phyloP scores from a whole-genome alignment of 2,329 filamentous ascomycete species.

The Mycosphaerella sp. region DNA sequence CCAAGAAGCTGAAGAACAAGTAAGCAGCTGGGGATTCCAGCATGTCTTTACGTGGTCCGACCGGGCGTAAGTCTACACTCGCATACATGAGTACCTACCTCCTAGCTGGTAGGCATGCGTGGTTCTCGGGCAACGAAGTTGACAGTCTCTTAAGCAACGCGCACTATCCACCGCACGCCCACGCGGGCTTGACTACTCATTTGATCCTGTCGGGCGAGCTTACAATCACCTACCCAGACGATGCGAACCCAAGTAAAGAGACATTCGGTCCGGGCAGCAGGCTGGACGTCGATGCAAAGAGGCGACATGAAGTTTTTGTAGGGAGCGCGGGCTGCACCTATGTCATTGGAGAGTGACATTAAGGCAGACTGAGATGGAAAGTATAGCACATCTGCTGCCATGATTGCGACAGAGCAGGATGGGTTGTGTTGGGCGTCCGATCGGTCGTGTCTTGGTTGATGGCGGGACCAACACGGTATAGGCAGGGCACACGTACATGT shows the following conservation, averaged over 20 bases:
- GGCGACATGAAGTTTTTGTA: slow-evolving; percentile 64
- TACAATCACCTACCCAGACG: slow-evolving; percentile 61
- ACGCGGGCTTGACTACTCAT: slow-evolving; percentile 60
- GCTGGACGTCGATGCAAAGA: slow-evolving; percentile 59
- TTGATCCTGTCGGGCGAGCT: slow-evolving; percentile 59
- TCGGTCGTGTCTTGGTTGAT: background rate
- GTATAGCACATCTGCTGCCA: no score
- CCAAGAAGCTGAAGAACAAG: slow-evolving; percentile 52
- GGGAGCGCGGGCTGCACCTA: slow-evolving; percentile 57
- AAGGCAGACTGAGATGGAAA: background rate
- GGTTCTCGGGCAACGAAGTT: background rate
- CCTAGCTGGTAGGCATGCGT: no score
- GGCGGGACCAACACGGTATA: background rate
- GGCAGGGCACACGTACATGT: background rate
- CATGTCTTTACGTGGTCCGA: slow-evolving; percentile 62
- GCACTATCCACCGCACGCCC: slow-evolving; percentile 62
- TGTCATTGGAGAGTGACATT: slow-evolving; percentile 19
- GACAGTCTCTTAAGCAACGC: slow-evolving; percentile 46
- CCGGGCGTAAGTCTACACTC: slow-evolving; percentile 2
- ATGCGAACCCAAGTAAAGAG: slow-evolving; percentile 49
- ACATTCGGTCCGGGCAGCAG: slow-evolving; percentile 56
- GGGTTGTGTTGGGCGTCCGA: background rate
- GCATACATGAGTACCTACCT: no score
- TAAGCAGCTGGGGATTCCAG: slow-evolving; percentile 62
- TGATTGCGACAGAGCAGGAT: background rate